Conservation (phyloP, 148 eudicot species). For the Rhododendron mucronatum region DNA sequence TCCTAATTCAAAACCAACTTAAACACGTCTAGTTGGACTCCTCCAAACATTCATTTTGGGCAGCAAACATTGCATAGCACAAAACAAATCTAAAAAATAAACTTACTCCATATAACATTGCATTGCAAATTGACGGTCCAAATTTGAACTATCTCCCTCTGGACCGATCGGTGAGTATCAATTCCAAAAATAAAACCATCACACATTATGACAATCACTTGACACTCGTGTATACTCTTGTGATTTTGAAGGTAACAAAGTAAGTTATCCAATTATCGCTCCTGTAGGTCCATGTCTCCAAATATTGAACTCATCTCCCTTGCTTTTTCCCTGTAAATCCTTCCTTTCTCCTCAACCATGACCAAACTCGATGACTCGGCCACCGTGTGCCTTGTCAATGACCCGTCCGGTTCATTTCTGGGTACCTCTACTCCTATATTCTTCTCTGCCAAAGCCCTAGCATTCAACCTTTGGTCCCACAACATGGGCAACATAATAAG, state of each 20-base stretch:
- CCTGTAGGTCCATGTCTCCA: not conserved
- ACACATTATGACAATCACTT: no score
- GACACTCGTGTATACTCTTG: not conserved
- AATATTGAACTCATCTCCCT: not conserved
- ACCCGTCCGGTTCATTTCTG: slow-evolving; percentile 14
- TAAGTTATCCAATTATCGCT: not conserved
- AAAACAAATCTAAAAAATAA: no score
- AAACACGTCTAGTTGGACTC: no score
- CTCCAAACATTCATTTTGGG: no score
- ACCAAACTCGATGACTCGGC: slow-evolving; percentile 11
- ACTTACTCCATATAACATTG: no score
- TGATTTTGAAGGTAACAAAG: not conserved
- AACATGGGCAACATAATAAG: slow-evolving; percentile 7
- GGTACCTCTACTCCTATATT: not conserved
- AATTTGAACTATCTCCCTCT: no score
- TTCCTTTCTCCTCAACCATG: not conserved
- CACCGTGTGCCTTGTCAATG: slow-evolving; percentile 6
- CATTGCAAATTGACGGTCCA: no score
- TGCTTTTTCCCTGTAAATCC: not conserved
- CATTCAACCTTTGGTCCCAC: slow-evolving; percentile 18
- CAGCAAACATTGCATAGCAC: no score
- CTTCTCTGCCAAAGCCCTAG: slow-evolving; percentile 9
- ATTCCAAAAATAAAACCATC: no score
- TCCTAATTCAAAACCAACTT: no score
- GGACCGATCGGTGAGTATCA: no score